These are phyloP conservation scores for Hemerocallis citrina DNA, from an alignment of 106 monocot species.

Conservation along the genomic window DNA sequence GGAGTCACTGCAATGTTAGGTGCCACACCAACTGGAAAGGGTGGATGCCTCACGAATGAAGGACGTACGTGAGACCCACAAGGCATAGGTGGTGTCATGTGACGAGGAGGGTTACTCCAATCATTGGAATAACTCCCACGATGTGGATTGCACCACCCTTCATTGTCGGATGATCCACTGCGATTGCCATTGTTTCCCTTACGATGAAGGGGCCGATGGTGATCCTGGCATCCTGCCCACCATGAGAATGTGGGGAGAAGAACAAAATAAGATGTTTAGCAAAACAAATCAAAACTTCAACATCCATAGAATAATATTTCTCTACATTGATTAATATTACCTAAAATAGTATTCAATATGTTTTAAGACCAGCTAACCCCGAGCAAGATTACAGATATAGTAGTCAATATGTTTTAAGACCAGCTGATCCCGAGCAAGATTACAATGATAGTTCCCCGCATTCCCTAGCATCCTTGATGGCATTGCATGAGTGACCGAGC, in stretches of 20 bases:
- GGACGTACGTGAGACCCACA: not conserved
- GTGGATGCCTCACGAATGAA: conserved; percentile 26
- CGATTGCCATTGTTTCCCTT: conserved; percentile 1
- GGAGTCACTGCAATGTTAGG: conserved; percentile 19
- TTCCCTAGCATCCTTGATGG: conserved; percentile 32
- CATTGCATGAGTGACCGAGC: conserved; percentile 21
- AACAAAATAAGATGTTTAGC: too few relatives aligned
- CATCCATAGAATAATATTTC: too few relatives aligned
- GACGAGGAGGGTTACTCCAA: not conserved
- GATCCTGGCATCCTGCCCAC: conserved; percentile 23
- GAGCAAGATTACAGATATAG: too few relatives aligned
- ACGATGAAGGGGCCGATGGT: conserved; percentile 28
- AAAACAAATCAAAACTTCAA: too few relatives aligned
- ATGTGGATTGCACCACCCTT: not conserved
- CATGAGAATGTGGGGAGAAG: conserved; percentile 19
- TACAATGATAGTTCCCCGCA: conserved; percentile 26
- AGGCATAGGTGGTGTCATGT: conserved; percentile 17
- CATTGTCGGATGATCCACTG: conserved; percentile 13
- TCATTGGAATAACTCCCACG: not conserved
- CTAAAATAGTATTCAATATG: too few relatives aligned
- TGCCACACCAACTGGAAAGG: not conserved
- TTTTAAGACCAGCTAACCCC: too few relatives aligned
- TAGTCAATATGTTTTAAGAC: conserved; percentile 76
- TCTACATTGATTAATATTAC: too few relatives aligned
- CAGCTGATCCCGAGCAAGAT: too few relatives aligned